phyloP scores from a whole-genome alignment of 2,329 filamentous ascomycete species.

The Tolypocladium paradoxum region DNA sequence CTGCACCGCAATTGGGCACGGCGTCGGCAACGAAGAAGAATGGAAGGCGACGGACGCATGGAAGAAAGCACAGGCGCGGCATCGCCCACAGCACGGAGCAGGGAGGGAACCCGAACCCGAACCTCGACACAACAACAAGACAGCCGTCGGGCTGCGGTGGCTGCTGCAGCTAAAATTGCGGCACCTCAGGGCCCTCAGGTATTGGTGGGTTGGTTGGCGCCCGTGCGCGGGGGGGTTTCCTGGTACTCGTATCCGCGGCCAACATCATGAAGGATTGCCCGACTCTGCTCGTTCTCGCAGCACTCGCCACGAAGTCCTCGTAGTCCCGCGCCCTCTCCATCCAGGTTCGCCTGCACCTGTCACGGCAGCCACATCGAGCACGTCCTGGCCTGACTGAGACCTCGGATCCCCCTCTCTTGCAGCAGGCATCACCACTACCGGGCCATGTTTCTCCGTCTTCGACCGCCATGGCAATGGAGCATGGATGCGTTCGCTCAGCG shows the following conservation, averaged over 20 bases:
- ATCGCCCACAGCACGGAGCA: not conserved
- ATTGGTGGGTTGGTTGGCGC: not conserved
- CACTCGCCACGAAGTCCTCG: too few relatives aligned
- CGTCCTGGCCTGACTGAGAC: not conserved
- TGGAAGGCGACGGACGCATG: not conserved
- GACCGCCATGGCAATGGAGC: not conserved
- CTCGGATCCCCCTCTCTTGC: not conserved
- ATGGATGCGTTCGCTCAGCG: not conserved
- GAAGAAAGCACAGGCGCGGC: not conserved
- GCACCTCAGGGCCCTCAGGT: too few relatives aligned
- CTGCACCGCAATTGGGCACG: not conserved
- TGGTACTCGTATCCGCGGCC: too few relatives aligned
- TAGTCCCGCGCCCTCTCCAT: too few relatives aligned
- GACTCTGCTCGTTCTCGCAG: too few relatives aligned
- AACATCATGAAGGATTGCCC: too few relatives aligned
- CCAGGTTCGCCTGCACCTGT: too few relatives aligned
- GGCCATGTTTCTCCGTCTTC: not conserved
- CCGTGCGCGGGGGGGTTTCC: too few relatives aligned
- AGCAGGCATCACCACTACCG: not conserved
- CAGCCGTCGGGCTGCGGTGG: not conserved
- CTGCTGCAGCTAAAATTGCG: not conserved
- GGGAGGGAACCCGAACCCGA: not conserved
- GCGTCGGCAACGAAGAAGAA: not conserved
- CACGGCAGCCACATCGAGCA: not conserved
- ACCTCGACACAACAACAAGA: not conserved